These are phyloP conservation scores for Nemania bipapillata DNA, from an alignment of 2,329 filamentous ascomycete species.

Conservation along the genomic window DNA sequence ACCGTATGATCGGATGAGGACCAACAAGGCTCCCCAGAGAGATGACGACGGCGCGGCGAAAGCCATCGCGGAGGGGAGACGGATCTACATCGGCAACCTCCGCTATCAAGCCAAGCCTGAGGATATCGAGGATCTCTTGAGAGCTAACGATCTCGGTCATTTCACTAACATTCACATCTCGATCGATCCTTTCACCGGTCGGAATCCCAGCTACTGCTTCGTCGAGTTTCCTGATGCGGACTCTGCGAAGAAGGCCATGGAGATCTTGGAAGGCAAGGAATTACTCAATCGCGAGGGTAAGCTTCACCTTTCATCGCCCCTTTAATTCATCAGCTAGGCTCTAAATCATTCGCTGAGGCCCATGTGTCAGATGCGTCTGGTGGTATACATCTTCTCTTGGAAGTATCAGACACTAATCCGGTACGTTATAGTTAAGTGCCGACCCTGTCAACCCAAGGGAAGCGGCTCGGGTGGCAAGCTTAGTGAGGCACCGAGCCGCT, in stretches of 20 bases:
- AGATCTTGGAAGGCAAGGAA: conserved; percentile 63
- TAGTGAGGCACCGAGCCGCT: conserved; percentile 53
- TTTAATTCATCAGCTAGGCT: background rate
- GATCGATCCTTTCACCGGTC: conserved; percentile 72
- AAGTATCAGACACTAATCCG: conserved; percentile 15
- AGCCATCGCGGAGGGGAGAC: conserved; percentile 48
- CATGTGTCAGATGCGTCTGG: background rate
- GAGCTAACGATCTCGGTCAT: conserved; percentile 50
- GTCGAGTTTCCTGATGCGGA: conserved; percentile 71
- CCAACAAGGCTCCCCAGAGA: conserved; percentile 32
- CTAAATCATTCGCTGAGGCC: background rate
- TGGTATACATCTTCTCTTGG: background rate
- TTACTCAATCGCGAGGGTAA: conserved; percentile 64
- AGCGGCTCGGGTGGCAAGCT: conserved; percentile 36
- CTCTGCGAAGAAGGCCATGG: conserved; percentile 67
- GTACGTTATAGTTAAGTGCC: conserved; percentile 64
- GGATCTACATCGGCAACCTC: conserved; percentile 75
- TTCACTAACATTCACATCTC: conserved; percentile 72
- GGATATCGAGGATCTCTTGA: conserved; percentile 53
- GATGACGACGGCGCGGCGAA: conserved; percentile 38
- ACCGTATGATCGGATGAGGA: conserved; percentile 32
- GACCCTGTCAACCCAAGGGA: conserved; percentile 66
- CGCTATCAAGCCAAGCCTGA: conserved; percentile 61
- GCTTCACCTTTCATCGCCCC: background rate
- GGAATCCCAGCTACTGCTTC: conserved; percentile 80